These are phyloP conservation scores for Gautieria morchelliformis DNA, from an alignment of 768 basidiomycete species.

Conservation along the genomic window DNA sequence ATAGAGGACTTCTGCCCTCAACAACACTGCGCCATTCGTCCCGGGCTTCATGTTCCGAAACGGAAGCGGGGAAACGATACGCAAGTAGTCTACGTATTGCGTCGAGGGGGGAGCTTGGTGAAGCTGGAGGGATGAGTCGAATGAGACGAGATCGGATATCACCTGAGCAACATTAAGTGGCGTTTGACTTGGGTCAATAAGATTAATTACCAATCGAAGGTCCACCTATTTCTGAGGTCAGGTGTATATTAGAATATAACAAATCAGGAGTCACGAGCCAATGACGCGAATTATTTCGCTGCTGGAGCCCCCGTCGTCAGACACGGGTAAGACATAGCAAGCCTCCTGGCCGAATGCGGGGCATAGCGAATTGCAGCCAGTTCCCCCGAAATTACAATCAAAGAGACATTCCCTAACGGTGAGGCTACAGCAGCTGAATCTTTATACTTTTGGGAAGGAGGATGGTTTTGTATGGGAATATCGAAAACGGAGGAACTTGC, in stretches of 20 bases:
- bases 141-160: conserved; percentile 86
- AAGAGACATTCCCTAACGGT: conserved; percentile 28
- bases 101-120: conserved; percentile 50
- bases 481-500: conserved; percentile 72
- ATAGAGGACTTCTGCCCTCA: conserved; percentile 73
- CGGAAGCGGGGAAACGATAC: conserved; percentile 63
- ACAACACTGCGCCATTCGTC: conserved; percentile 91
- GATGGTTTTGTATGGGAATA: conserved; percentile 40
- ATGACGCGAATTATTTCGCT: conserved; percentile 91
- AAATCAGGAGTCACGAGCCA: conserved; percentile 13
- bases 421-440: neutral
- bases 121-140: conserved; percentile 68
- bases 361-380: conserved; percentile 87
- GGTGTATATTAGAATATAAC: neutral
- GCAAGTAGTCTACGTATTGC: conserved; percentile 71
- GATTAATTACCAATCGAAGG: conserved; percentile 61
- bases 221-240: conserved; percentile 35
- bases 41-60: conserved; percentile 65
- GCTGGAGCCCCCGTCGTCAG: conserved; percentile 92
- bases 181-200: conserved; percentile 5
- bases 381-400: conserved; percentile 87
- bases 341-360: conserved; percentile 65
- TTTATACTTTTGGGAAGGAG: neutral
- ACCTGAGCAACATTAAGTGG: conserved; percentile 33
- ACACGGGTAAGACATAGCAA: conserved; percentile 84